Evolutionary conservation across 768 basidiomycete species (phyloP), one percentile per base, ranked within the genome.

Genomic region (Pleurotus citrinopileatus): DNA sequence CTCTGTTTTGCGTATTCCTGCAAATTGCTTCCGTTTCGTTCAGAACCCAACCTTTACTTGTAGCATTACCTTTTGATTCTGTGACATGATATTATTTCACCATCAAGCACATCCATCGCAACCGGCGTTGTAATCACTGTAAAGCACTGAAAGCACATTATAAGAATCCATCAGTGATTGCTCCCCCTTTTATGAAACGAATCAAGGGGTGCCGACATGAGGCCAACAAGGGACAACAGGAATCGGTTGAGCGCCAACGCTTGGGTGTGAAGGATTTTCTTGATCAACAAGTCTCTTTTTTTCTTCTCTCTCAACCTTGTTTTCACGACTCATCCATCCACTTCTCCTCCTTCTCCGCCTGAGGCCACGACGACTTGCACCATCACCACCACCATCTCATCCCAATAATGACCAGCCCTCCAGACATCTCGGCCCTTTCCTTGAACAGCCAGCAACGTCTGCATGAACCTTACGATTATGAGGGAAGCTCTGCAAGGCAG

Each of bases 391-490:
- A n/a, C 32, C 9, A 34, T 10, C n/a, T 34, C n/a, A 32, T 44
- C 26, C 57, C 62, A 63, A 80, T 83, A 80, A 92, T 92, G 89
- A 87, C 88, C 64, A 84, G 73, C 67, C 85, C 89, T 27, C 89
- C 90, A 59, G 89, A 91, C 75, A 82, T 93, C 62, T 83, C 87
- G 46, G 76, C 86, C 60, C 73, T 92, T 65, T 85, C 89, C 63
- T 80, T 80, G 71, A 75, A 81, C 58, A 69, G 66, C 57, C 66
- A 82, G 72, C 87, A 82, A 86, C 88, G 87, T 81, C 82, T 87
- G 78, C 82, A 91, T 76, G 89, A 92, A 70, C 72, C 76, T 86
- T 89, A 89, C 73, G 87, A 91, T 77, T 90, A 86, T 74, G 89
- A 92, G 67, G 81, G 77, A 71, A 74, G 72, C 69, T 71, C 63